phyloP scores from a whole-genome alignment of 805 yeast species.

The Candida gorgasii region DNA sequence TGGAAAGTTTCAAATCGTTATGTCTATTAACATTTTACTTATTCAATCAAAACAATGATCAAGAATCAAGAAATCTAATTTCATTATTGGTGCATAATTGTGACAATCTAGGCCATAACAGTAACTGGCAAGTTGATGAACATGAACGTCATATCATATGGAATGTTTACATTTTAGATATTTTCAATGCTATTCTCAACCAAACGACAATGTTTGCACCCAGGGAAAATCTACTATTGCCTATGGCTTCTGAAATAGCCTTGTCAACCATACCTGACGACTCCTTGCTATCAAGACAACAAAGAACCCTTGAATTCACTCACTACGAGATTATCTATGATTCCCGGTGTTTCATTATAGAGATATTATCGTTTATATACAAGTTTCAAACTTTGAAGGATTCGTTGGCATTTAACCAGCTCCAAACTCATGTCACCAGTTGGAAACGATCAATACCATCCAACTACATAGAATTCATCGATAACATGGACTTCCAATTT shows the following conservation, averaged over 20 bases:
- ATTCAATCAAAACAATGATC: constrained; percentile 4
- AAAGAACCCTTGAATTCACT: constrained; percentile 1
- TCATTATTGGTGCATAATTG: not conserved
- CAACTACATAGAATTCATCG: constrained; percentile 5
- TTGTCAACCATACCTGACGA: not conserved
- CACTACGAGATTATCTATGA: constrained; percentile 9
- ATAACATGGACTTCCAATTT: constrained; percentile 3
- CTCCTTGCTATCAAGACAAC: not conserved
- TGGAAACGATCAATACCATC: constrained; percentile 8
- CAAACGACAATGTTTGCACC: not conserved
- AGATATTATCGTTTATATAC: constrained; percentile 4
- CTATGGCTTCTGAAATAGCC: constrained; percentile 3
- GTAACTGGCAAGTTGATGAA: not conserved
- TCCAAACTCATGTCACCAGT: not conserved
- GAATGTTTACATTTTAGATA: constrained; percentile 6
- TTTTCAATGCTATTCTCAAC: constrained; percentile 1
- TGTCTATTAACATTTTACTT: constrained; percentile 3
- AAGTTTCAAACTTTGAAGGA: not conserved
- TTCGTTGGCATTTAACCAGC: not conserved
- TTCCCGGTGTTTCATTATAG: constrained; percentile 8
- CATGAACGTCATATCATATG: constrained; percentile 3
- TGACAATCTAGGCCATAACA: not conserved
- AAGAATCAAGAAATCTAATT: constrained; percentile 4
- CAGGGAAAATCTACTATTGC: not conserved
- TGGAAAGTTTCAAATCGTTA: constrained; percentile 1